Base-by-base conservation (phyloP, 2,329 filamentous ascomycete genomes). In the Drechslerella coelobrocha region DNA sequence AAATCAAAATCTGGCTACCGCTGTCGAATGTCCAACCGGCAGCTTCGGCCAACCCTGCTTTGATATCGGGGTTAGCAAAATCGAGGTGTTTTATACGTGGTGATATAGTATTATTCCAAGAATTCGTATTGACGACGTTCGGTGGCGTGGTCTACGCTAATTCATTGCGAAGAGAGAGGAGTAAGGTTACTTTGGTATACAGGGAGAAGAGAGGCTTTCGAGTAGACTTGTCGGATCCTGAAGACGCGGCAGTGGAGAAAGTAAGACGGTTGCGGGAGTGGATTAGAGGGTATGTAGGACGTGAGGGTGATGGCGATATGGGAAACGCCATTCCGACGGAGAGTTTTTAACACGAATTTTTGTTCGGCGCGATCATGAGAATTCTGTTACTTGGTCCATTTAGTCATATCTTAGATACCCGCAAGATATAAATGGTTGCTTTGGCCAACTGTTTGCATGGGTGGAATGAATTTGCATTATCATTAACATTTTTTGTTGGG, bases 31-130 rank as follows among this genome's bases (percentile, higher is more conserved):
- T 1, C 12, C 23, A 47, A n/a, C 5, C 19, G 14, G 26, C 41
- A n/a, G 37, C 17, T 9, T 12, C 34, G 10, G 43, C 39, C 1
- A 56, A 55, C 31, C 60, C 60, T 9, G 23, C 50, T 5, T 19
- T 50, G 14, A 37, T 56, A 4, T n/a, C 26, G 6, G 60, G 60
- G 7, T 7, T 63, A 2, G 51, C 29, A 21, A 63, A 55, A 21
- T 54, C 50, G 10, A 37, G 60, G 14, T 41, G 54, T 29, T 26
- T 63, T 19, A 29, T 51, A 5, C 50, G 60, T 39, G 60, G 60
- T 23, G 60, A 63, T 48, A 63, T 63, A 12, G 60, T 63, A 5
- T 29, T 63, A 26, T 63, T 63, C 51, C 60, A 63, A n/a, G 60
- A 63, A 23, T 14, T 63, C 10, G 39, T 17, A 29, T 23, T 63